Base-by-base conservation (phyloP, 1,139 yeast species). In the Petasospora fabianii region DNA sequence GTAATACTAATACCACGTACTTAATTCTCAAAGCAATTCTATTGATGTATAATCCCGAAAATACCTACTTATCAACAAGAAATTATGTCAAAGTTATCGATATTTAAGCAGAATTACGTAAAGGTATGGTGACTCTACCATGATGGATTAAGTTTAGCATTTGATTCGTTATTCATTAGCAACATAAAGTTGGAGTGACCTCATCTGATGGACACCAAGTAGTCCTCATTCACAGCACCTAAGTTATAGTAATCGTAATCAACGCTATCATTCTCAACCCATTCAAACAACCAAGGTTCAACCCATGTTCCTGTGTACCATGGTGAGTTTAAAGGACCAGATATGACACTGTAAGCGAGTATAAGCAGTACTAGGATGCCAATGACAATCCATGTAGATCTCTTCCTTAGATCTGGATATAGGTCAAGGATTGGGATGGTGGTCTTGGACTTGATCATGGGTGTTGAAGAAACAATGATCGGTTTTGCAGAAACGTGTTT, bases 171-270 rank as follows among this genome's bases (percentile, higher is more conserved):
- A n/a, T n/a, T n/a, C n/a, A n/a, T n/a, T n/a, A n/a, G n/a, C n/a
- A n/a, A n/a, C n/a, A n/a, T n/a, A n/a, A n/a, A n/a, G n/a, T n/a
- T n/a, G n/a, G n/a, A n/a, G n/a, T n/a, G n/a, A n/a, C n/a, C n/a
- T 30, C 29, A 28, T 15, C 36, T 29, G 8, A 36, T 24, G 6
- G 41, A 37, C 32, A 33, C 34, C 24, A 43, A 36, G 27, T 40
- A 36, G 21, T 40, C 40, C 16, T 36, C 43, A n/a, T 33, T 34
- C 13, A 38, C 34, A 12, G 22, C 21, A 4, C 40, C 41, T 27
- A 41, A 20, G 34, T 41, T 40, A 29, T 44, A 48, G 27, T 44
- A 38, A 19, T 42, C 51, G 30, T 50, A 52, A 28, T 52, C 54
- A 7, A 52, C 43, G 1, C 48, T 47, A 4, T 41, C 34, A 11